Conservation (phyloP, 352 stramenopile species). For the Phytopythium oedochilum region DNA sequence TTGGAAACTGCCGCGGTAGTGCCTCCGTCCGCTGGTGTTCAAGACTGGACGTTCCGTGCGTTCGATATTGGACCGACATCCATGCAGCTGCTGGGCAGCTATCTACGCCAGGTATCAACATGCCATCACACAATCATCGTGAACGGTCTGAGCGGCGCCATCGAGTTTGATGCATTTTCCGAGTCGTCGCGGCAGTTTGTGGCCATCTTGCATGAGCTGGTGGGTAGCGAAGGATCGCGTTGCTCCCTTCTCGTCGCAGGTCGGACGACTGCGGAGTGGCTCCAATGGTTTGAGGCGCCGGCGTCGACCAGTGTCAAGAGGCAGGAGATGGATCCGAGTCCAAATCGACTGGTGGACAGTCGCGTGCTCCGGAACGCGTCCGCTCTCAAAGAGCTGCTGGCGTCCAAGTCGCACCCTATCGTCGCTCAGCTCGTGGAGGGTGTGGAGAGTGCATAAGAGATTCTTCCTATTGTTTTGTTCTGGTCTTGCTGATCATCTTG, state of each 20-base stretch:
- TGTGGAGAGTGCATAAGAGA: not conserved
- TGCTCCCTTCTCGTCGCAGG: constrained; percentile 19
- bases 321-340: not conserved
- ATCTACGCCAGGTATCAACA: not conserved
- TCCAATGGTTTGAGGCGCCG: constrained; percentile 11
- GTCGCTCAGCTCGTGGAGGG: constrained; percentile 7
- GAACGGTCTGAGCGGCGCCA: constrained; percentile 42
- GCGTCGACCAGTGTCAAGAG: not conserved
- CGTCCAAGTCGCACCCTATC: constrained; percentile 34
- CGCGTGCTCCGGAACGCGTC: constrained; percentile 22
- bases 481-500: not conserved
- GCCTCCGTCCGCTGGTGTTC: not conserved
- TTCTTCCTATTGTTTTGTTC: too few relatives aligned
- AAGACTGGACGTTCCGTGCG: constrained; percentile 55
- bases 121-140: constrained; percentile 22
- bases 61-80: constrained; percentile 59
- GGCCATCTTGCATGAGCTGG: constrained; percentile 8
- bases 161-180: constrained; percentile 54
- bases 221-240: too few relatives aligned
- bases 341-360: constrained; percentile 15
- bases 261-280: constrained; percentile 16
- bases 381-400: constrained; percentile 34
- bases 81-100: constrained; percentile 23
- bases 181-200: constrained; percentile 29
- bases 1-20: not conserved